Base-by-base conservation (phyloP, 23 red algal species). In the Gracilaria domingensis region DNA sequence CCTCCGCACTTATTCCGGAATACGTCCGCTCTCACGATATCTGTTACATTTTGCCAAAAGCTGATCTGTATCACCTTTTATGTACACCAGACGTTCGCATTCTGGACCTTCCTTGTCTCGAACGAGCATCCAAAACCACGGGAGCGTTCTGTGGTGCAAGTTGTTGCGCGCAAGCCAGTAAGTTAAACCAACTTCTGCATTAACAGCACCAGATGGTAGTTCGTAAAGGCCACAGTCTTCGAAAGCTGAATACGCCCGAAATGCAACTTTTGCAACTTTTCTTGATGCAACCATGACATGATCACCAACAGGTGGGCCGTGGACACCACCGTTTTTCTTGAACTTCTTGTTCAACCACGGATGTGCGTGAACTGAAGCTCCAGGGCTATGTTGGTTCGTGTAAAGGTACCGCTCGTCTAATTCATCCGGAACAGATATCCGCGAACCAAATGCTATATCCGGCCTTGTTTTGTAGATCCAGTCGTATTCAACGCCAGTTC, bases 391-490 rank as follows among this genome's bases (percentile, higher is more conserved):
- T 32, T 71, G 83, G 64, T 87, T 87, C 25, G 64, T 87, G 48
- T 73, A 87, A 32, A 87, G 56, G 25, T 35, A 57, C n/a, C 64
- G 23, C 25, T 54, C 50, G 23, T 54, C 36, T 33, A 87, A 61
- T 9, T 53, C 32, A 21, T 45, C 28, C 13, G 66, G 83, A 17
- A 57, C 28, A 26, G 83, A 66, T 30, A 87, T 40, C 60, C 49
- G 57, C 8, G 62, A 48, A 42, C 60, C 83, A 40, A 87, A 71
- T 1, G 83, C 83, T 53, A 87, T 75, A 71, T 87, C 83, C 21
- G 83, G 83, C 9, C 83, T 40, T 11, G 83, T 87, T 29, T 87
- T 87, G 35, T 71, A 71, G 5, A 87, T 75, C 83, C 83, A 87
- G 65, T 87, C 59, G 39, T 87, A 87, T 42, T 45, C 21, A 12